Evolutionary conservation across 2,329 filamentous ascomycete species (phyloP).

Genomic region (Madurella fahalii): DNA sequence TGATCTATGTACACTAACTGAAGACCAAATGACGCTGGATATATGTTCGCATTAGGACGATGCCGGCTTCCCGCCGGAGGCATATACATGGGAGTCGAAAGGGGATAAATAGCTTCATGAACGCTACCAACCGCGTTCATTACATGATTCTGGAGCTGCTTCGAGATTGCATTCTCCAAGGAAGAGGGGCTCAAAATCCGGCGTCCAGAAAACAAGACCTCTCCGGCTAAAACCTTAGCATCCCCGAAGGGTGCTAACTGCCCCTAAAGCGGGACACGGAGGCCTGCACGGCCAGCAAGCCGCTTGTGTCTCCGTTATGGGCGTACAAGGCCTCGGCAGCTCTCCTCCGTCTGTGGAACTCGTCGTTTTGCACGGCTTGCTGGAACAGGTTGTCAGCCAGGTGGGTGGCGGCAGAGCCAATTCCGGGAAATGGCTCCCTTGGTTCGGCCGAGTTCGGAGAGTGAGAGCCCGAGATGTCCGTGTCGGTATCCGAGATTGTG

Average conservation of each 20-base stretch:
- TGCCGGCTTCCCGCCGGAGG: too few relatives aligned
- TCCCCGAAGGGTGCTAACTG: not conserved
- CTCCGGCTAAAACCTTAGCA: not conserved
- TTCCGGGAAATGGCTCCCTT: not conserved
- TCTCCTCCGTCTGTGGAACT: not conserved
- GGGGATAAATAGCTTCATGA: too few relatives aligned
- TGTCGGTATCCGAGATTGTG: not conserved
- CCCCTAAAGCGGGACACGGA: not conserved
- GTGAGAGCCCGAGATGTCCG: not conserved
- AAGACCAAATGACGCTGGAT: too few relatives aligned
- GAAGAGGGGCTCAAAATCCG: too few relatives aligned
- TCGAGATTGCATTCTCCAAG: too few relatives aligned
- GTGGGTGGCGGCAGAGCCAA: not conserved
- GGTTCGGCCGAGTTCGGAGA: not conserved
- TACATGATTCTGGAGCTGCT: too few relatives aligned
- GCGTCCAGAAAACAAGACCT: not conserved
- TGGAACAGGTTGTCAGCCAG: not conserved
- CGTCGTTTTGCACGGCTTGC: not conserved
- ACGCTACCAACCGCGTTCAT: too few relatives aligned
- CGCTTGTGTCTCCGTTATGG: conserved; percentile 11
- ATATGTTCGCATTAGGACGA: too few relatives aligned
- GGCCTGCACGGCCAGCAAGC: conserved; percentile 3
- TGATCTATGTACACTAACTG: too few relatives aligned
- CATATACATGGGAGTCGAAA: too few relatives aligned
- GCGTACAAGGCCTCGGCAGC: conserved; percentile 5